Evolutionary conservation across 2,329 filamentous ascomycete species (phyloP).

Genomic region (Aspergillus pseudoglaucus): DNA sequence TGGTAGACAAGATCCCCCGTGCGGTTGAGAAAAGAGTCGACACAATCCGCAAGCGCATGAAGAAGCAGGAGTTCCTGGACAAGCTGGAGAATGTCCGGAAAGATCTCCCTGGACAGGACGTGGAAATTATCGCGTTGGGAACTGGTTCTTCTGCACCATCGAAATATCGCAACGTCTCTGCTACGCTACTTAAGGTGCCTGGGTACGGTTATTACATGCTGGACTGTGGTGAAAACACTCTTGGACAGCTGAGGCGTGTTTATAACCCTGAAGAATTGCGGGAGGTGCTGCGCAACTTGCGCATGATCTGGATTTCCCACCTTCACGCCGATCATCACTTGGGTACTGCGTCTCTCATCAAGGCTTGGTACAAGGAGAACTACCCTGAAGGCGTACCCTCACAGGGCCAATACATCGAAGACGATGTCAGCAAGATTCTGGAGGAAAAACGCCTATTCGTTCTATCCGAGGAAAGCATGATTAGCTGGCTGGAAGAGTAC

Average conservation of each 20-base stretch:
- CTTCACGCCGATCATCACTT: constrained; percentile 95
- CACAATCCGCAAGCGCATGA: constrained; percentile 20
- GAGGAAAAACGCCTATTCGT: constrained; percentile 51
- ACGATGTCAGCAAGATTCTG: constrained; percentile 31
- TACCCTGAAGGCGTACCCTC: constrained; percentile 31
- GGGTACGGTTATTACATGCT: constrained; percentile 82
- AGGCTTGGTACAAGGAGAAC: constrained; percentile 64
- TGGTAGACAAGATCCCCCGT: constrained; percentile 19
- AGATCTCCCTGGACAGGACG: constrained; percentile 66
- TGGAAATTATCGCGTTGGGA: constrained; percentile 79
- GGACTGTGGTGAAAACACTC: constrained; percentile 85
- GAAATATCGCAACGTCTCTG: constrained; percentile 92
- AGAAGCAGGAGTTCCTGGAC: constrained; percentile 25
- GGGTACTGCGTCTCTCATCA: constrained; percentile 72
- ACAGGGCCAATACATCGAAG: constrained; percentile 35
- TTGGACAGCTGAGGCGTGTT: constrained; percentile 76
- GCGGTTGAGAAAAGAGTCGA: constrained; percentile 25
- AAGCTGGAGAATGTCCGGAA: constrained; percentile 44
- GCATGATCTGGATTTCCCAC: constrained; percentile 87
- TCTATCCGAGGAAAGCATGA: constrained; percentile 65
- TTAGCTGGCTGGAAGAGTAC: constrained; percentile 73
- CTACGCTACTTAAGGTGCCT: constrained; percentile 76
- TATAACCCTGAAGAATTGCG: constrained; percentile 60
- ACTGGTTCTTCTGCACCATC: constrained; percentile 87
- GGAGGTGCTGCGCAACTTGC: constrained; percentile 70